phyloP scores from a whole-genome alignment of 1,284 basidiomycete species.

The Microbotryomycetes sp. region DNA sequence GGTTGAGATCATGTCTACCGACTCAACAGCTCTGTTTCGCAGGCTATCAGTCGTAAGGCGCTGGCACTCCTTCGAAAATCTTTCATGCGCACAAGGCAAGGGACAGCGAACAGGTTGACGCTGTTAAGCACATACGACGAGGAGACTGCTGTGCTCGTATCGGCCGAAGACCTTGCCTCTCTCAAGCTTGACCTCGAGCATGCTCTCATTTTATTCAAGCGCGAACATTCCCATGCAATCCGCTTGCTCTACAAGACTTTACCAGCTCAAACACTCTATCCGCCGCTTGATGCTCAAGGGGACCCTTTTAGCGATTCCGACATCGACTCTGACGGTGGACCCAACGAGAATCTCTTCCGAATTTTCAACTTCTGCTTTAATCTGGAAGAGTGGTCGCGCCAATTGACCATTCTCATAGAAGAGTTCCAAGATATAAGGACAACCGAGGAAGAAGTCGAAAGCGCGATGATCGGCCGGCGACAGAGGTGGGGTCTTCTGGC shows the following conservation, averaged over 20 bases:
- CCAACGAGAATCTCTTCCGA: constrained; percentile 59
- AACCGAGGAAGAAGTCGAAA: constrained; percentile 25
- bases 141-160: neutral
- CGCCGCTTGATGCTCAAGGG: neutral
- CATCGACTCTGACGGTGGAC: constrained; percentile 19
- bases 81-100: constrained; percentile 46
- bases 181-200: constrained; percentile 60
- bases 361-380: constrained; percentile 80
- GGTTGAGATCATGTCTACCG: neutral
- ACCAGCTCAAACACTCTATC: constrained; percentile 15
- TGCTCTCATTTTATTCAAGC: constrained; percentile 66
- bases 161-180: constrained; percentile 50
- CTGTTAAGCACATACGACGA: constrained; percentile 13
- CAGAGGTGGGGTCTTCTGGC: constrained; percentile 12
- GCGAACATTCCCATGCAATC: constrained; percentile 34
- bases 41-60: constrained; percentile 3
- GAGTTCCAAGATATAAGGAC: constrained; percentile 43
- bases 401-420: constrained; percentile 70
- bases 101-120: constrained; percentile 4
- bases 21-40: neutral
- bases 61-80: constrained; percentile 57
- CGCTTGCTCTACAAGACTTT: constrained; percentile 21
- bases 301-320: constrained; percentile 5
- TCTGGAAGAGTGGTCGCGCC: constrained; percentile 78
- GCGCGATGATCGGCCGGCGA: neutral